Evolutionary conservation across 805 yeast genomes (phyloP).

Genomic region (Sporopachydermia quercuum): DNA sequence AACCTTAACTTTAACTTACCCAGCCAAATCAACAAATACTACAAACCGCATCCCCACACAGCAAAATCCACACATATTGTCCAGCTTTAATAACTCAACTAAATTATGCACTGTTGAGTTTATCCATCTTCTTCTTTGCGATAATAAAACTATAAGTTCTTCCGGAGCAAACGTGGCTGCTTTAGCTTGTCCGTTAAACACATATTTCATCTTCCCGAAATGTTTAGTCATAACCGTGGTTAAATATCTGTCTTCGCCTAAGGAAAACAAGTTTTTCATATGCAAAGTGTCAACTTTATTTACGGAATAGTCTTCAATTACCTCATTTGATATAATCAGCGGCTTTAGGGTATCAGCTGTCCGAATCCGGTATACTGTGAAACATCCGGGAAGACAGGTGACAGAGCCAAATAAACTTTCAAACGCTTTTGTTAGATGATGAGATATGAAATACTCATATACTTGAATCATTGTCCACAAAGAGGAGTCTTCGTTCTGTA

Average conservation of each 20-base stretch:
- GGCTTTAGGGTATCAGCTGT: slow-evolving; percentile 37
- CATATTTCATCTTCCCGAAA: slow-evolving; percentile 38
- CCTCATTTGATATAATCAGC: slow-evolving; percentile 42
- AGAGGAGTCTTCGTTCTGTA: slow-evolving; percentile 35
- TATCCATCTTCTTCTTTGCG: slow-evolving; percentile 53
- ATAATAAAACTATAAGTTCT: slow-evolving; percentile 31
- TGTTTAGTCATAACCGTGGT: slow-evolving; percentile 42
- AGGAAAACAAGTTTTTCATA: slow-evolving; percentile 41
- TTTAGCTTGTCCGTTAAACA: slow-evolving; percentile 42
- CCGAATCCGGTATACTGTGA: slow-evolving; percentile 36
- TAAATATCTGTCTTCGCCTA: slow-evolving; percentile 48
- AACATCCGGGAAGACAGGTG: slow-evolving; percentile 57
- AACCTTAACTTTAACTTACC: too few species aligned
- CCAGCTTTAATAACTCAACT: slow-evolving; percentile 38
- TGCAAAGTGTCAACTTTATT: slow-evolving; percentile 44
- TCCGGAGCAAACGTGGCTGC: slow-evolving; percentile 46
- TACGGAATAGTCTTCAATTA: slow-evolving; percentile 40
- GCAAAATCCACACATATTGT: slow-evolving; percentile 48
- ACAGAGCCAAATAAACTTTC: slow-evolving; percentile 48
- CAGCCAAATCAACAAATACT: slow-evolving; percentile 40
- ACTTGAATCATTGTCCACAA: slow-evolving; percentile 52
- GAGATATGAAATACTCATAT: slow-evolving; percentile 49
- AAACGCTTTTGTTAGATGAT: slow-evolving; percentile 48
- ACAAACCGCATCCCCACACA: slow-evolving; percentile 46
- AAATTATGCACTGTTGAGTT: slow-evolving; percentile 52